Percentiles rank a stretch among this genome's conserved stretches.
phyloP scores from a whole-genome alignment of 2,329 filamentous ascomycete species.

The Aureobasidium namibiae region DNA sequence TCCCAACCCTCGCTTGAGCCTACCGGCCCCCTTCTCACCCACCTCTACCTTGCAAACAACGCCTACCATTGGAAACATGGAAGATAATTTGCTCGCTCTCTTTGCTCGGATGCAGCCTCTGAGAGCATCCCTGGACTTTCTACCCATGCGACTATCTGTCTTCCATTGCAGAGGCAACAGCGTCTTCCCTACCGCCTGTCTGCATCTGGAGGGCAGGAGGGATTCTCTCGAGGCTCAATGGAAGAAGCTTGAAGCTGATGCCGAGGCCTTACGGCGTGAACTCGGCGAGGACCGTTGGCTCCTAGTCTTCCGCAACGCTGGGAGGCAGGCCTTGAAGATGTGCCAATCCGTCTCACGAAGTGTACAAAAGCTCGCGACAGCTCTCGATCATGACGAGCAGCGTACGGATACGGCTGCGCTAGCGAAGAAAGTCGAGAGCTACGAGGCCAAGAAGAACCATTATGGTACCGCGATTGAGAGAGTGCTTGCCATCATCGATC shows the following conservation, averaged over 20 bases:
- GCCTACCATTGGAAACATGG: conserved; percentile 60
- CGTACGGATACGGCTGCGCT: conserved; percentile 61
- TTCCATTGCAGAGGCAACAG: conserved; percentile 71
- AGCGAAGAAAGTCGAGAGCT: conserved; percentile 80
- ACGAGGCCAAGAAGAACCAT: conserved; percentile 89
- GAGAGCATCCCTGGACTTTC: conserved; percentile 84
- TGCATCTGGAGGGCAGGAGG: conserved; percentile 73
- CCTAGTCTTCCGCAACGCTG: conserved; percentile 86
- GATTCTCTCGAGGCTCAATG: conserved; percentile 73
- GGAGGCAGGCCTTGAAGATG: conserved; percentile 90
- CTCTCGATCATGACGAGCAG: conserved; percentile 65
- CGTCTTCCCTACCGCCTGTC: conserved; percentile 82
- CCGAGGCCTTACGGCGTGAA: conserved; percentile 80
- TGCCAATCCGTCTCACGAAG: conserved; percentile 89
- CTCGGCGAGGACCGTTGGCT: conserved; percentile 95
- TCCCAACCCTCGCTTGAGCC: conserved; percentile 57
- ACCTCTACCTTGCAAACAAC: conserved; percentile 52
- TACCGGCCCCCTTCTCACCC: conserved; percentile 48
- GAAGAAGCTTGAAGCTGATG: conserved; percentile 80
- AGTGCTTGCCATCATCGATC: conserved; percentile 86
- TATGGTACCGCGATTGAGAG: conserved; percentile 90
- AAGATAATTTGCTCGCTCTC: conserved; percentile 77
- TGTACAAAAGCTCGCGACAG: conserved; percentile 71
- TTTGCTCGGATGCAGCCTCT: conserved; percentile 95
- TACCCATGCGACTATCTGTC: conserved; percentile 86